A percentile compares a stretch with the other conserved stretches of the same genome.
Conservation (phyloP, 2,329 filamentous ascomycete genomes). For the Pseudopithomyces chartarum region DNA sequence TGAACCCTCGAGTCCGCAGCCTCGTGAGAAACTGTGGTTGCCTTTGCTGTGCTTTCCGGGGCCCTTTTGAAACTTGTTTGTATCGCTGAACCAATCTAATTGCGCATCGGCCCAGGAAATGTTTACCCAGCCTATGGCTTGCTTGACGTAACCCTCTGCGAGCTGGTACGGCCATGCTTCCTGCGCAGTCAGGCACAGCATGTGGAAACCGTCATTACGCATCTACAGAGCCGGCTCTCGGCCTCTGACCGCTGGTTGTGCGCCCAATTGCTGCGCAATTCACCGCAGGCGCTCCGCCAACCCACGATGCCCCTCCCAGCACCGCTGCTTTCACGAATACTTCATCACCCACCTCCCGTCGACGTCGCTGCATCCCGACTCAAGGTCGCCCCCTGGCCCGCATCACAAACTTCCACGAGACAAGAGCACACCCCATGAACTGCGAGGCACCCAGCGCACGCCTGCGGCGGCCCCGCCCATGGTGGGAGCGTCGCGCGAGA, state of each 20-base stretch:
- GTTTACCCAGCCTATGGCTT: conserved; percentile 19
- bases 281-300: conserved; percentile 13
- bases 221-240: conserved; percentile 30
- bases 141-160: conserved; percentile 37
- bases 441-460: conserved; percentile 43
- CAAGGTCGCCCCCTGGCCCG: conserved; percentile 64
- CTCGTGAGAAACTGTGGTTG: conserved; percentile 1
- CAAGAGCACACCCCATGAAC: conserved; percentile 77
- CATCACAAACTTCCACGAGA: conserved; percentile 87
- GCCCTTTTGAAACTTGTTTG: background rate
- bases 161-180: conserved; percentile 37
- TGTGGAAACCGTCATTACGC: conserved; percentile 44
- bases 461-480: conserved; percentile 42
- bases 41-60: background rate
- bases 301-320: conserved; percentile 22
- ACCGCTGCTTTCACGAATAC: conserved; percentile 81
- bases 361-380: conserved; percentile 89
- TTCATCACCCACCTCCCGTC: conserved; percentile 96
- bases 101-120: conserved; percentile 16
- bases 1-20: background rate
- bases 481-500: conserved; percentile 61
- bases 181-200: conserved; percentile 39
- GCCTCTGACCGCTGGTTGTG: conserved; percentile 24
- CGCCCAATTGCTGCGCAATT: conserved; percentile 13
- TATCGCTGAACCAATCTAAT: background rate